Base-by-base conservation (phyloP, 371 early-diverging fungal species). In the Parasitella parasitica region DNA sequence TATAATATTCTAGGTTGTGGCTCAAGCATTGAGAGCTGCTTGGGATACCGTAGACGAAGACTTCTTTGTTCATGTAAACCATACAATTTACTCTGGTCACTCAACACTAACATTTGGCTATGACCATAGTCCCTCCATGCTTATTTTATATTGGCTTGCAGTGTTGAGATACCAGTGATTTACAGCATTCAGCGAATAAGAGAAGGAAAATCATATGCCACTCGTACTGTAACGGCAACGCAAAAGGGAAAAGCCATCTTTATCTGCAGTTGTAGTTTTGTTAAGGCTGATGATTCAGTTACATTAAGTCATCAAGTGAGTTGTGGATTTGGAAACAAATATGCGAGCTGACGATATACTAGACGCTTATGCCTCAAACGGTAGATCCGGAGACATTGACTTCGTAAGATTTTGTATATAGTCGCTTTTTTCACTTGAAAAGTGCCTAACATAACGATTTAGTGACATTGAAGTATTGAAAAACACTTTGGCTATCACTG, bases 1-100 rank as follows among this genome's bases (percentile, higher is more conserved):
- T n/a, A n/a, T n/a, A n/a, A n/a, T n/a, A n/a, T n/a, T 4, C n/a
- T 61, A 80, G 80, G 72, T 94, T 13, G 87, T 94, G n/a, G 94
- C 90, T 7, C 92, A 92, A 50, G 88, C 93, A 2, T 71, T 95
- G 4, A 80, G 84, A 6, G 94, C 95, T 6, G 94, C 92, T 0
- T 90, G 82, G 8, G 79, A 86, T 54, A 94, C 95, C 0, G 92
- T 95, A 6, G 80, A 82, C 8, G 66, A 80, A 16, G 71, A 80
- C 11, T 94, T 76, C 50, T 77, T 76, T 18, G 85, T 91, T 48
- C 94, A 95, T 79, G 79, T 73, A 73, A 66, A 62, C 59, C 8
- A 16, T 7, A 6, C 9, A n/a, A 15, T 38, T 27, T 0, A 22
- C n/a, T n/a, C n/a, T n/a, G n/a, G n/a, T n/a, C n/a, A n/a, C n/a